phyloP scores from a whole-genome alignment of 192 early-diverging fungal species.

The Coemansia sp. region DNA sequence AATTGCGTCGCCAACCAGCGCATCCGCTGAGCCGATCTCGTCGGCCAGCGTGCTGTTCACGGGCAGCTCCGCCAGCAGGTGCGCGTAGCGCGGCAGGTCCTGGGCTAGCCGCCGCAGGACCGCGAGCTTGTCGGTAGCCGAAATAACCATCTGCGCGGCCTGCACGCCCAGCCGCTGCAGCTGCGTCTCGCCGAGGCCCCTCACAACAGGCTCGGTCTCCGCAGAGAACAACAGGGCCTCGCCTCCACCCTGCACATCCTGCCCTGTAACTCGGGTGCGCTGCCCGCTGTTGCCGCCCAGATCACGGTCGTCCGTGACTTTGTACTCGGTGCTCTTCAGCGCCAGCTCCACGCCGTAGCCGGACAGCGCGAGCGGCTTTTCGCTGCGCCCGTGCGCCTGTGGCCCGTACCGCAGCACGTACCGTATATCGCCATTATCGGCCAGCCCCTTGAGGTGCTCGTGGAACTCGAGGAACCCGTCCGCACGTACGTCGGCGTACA shows the following conservation, averaged over 20 bases:
- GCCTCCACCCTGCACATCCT: slow-evolving; percentile 51
- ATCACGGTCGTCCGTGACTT: slow-evolving; percentile 90
- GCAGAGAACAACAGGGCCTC: slow-evolving; percentile 81
- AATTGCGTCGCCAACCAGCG: slow-evolving; percentile 28
- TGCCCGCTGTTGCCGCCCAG: slow-evolving; percentile 23
- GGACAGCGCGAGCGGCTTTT: slow-evolving; percentile 54
- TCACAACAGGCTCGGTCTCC: slow-evolving; percentile 86
- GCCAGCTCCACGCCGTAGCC: slow-evolving; percentile 94
- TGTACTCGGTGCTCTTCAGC: slow-evolving; percentile 97
- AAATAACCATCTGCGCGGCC: slow-evolving; percentile 69
- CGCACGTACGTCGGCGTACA: slow-evolving; percentile 76
- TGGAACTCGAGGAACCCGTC: slow-evolving; percentile 61
- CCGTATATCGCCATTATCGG: slow-evolving; percentile 47
- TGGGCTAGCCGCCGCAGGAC: slow-evolving; percentile 69
- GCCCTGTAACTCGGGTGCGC: not conserved
- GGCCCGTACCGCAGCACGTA: slow-evolving; percentile 80
- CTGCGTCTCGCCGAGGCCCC: slow-evolving; percentile 62
- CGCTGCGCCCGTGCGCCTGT: not conserved
- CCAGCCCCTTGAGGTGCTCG: slow-evolving; percentile 49
- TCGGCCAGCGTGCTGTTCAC: slow-evolving; percentile 50
- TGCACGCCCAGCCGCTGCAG: slow-evolving; percentile 62
- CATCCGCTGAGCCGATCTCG: slow-evolving; percentile 37
- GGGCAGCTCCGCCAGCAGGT: slow-evolving; percentile 59
- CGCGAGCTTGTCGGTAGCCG: slow-evolving; percentile 60
- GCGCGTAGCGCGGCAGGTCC: slow-evolving; percentile 88